These are phyloP conservation scores for Termitomyces sp. DNA, from an alignment of 768 basidiomycete species.

Conservation along the genomic window DNA sequence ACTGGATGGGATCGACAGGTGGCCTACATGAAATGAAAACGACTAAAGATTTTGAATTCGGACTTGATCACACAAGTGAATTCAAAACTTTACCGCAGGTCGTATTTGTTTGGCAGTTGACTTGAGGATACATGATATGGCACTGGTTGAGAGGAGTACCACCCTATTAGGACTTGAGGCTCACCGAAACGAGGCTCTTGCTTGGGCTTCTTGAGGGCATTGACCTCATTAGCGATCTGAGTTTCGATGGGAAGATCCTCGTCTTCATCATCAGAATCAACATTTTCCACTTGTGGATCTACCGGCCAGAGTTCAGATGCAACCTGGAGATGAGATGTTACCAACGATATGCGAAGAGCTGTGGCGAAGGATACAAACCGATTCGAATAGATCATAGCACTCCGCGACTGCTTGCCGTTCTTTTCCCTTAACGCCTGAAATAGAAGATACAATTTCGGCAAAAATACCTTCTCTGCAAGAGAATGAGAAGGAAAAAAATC, in stretches of 20 bases:
- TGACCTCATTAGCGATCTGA: slow-evolving; percentile 68
- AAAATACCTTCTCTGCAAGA: background rate
- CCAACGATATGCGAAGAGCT: background rate
- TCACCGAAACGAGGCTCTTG: slow-evolving; percentile 61
- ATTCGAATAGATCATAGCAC: slow-evolving; percentile 72
- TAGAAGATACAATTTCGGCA: background rate
- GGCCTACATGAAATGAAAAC: slow-evolving; percentile 76
- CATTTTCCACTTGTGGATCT: slow-evolving; percentile 16
- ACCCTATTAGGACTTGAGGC: background rate
- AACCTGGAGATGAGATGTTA: slow-evolving; percentile 40
- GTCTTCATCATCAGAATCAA: slow-evolving; percentile 27
- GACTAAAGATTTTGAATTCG: slow-evolving; percentile 39
- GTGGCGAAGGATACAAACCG: slow-evolving; percentile 36
- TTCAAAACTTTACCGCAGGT: slow-evolving; percentile 54
- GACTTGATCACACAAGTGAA: background rate
- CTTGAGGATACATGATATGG: slow-evolving; percentile 28
- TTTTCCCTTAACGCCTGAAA: slow-evolving; percentile 65
- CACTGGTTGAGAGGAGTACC: background rate
- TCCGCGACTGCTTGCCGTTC: slow-evolving; percentile 76
- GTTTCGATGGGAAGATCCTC: slow-evolving; percentile 52
- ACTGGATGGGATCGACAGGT: slow-evolving; percentile 70
- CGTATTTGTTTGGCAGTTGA: slow-evolving; percentile 74
- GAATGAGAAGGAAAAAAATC: too few species aligned
- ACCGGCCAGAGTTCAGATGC: slow-evolving; percentile 70
- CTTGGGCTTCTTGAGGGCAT: slow-evolving; percentile 61